Conservation (phyloP, 2,329 filamentous ascomycete genomes). For the Ceratocystis alfenasii region DNA sequence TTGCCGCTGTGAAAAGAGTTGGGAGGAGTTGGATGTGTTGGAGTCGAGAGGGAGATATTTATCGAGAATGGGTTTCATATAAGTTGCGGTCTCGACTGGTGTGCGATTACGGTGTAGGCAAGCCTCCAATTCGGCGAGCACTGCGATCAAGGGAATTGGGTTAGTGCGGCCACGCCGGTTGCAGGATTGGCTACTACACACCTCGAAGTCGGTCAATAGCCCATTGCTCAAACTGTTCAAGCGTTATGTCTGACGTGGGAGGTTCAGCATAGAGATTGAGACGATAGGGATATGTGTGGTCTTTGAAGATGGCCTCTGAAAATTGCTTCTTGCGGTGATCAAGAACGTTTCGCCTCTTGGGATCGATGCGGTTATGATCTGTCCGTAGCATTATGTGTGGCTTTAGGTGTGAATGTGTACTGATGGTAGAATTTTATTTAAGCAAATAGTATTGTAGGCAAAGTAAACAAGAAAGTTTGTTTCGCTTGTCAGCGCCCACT, state of each 20-base stretch:
- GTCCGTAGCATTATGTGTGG: slow-evolving; percentile 38
- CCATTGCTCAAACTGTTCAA: slow-evolving; percentile 98
- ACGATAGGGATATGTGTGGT: slow-evolving; percentile 68
- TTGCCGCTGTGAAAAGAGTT: slow-evolving; percentile 61
- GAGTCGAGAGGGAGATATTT: slow-evolving; percentile 75
- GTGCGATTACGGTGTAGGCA: slow-evolving; percentile 90
- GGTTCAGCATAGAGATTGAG: slow-evolving; percentile 86
- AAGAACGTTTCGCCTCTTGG: slow-evolving; percentile 65
- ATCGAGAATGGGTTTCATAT: slow-evolving; percentile 76
- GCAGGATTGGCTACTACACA: slow-evolving; percentile 30
- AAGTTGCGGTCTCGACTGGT: slow-evolving; percentile 64
- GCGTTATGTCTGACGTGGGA: slow-evolving; percentile 84
- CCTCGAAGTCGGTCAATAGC: slow-evolving; percentile 82
- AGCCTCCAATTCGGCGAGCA: slow-evolving; percentile 79
- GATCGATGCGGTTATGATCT: slow-evolving; percentile 42
- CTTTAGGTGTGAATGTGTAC: not conserved
- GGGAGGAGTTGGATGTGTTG: slow-evolving; percentile 52
- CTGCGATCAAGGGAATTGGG: slow-evolving; percentile 31
- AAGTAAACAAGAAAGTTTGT: not conserved
- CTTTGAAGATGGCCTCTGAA: slow-evolving; percentile 60
- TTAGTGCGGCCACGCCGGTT: no score
- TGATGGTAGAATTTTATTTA: not conserved
- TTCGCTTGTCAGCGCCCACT: not conserved
- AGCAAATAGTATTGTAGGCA: not conserved
- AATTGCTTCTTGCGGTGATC: slow-evolving; percentile 83